Percentiles rank a stretch among this genome's conserved stretches.
Conservation (phyloP, 2,329 filamentous ascomycete species). For the Penicillium sp. region DNA sequence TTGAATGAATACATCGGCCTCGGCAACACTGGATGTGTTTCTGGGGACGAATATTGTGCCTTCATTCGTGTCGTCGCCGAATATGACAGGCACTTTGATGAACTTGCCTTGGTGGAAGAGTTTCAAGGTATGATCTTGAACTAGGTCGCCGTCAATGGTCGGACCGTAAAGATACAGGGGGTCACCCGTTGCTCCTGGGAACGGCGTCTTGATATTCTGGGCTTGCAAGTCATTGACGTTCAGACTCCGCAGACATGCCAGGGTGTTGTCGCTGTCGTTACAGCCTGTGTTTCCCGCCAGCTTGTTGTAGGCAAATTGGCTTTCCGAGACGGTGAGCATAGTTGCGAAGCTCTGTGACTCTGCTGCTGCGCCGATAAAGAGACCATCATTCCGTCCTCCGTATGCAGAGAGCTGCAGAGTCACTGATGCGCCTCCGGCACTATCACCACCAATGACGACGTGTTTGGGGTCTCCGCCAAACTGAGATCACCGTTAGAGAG, state of each 20-base stretch:
- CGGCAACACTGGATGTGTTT: conserved; percentile 43
- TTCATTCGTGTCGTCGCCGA: conserved; percentile 60
- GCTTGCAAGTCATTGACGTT: conserved; percentile 44
- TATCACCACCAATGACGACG: conserved; percentile 64
- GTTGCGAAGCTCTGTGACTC: conserved; percentile 53
- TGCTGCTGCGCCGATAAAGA: conserved; percentile 52
- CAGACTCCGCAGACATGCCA: conserved; percentile 49
- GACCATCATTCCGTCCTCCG: conserved; percentile 44
- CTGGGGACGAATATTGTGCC: conserved; percentile 59
- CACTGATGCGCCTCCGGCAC: conserved; percentile 63
- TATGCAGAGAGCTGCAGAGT: conserved; percentile 58
- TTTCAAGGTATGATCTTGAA: conserved; percentile 48
- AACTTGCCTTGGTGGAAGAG: conserved; percentile 49
- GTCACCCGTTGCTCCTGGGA: conserved; percentile 41
- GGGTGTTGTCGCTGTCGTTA: conserved; percentile 35
- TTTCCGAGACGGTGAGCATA: conserved; percentile 46
- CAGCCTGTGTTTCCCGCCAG: conserved; percentile 50
- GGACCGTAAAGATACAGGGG: conserved; percentile 52
- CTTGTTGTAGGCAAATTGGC: conserved; percentile 51
- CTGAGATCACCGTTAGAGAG: conserved; percentile 22
- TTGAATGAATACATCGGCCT: conserved; percentile 54
- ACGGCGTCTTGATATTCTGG: conserved; percentile 45
- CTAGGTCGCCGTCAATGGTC: conserved; percentile 49
- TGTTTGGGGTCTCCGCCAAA: conserved; percentile 68
- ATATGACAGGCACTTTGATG: conserved; percentile 52